A percentile compares a stretch with the other conserved stretches of the same genome.
These are phyloP conservation scores for Chernovozyma sophiae-reginae DNA, from an alignment of 1,139 yeast genomes.

Conservation along the genomic window DNA sequence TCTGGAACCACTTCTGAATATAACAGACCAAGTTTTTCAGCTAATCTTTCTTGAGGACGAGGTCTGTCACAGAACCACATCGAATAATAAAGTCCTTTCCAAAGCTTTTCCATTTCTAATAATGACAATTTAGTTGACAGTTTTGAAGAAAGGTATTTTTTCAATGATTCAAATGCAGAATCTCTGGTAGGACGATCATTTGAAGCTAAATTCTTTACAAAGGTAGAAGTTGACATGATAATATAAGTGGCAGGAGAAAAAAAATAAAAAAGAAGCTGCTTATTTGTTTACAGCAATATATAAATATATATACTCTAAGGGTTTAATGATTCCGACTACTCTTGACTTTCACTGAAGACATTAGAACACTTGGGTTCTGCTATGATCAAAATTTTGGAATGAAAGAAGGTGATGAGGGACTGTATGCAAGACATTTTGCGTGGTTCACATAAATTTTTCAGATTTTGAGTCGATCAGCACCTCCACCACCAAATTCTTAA, in stretches of 20 bases:
- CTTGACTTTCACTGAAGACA: too few relatives aligned
- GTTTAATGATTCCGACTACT: too few relatives aligned
- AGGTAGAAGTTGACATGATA: conserved; percentile 33
- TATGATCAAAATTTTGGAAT: not conserved
- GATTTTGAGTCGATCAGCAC: too few relatives aligned
- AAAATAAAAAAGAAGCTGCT: not conserved
- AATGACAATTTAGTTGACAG: conserved; percentile 22
- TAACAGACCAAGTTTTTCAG: conserved; percentile 66
- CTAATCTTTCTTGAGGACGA: conserved; percentile 81
- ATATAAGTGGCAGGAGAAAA: not conserved
- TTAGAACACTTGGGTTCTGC: too few relatives aligned
- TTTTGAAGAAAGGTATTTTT: conserved; percentile 49
- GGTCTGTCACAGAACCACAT: conserved; percentile 98
- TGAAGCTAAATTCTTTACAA: conserved; percentile 81
- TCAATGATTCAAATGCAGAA: conserved; percentile 66
- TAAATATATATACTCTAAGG: too few relatives aligned
- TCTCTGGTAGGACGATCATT: conserved; percentile 74
- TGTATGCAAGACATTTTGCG: too few relatives aligned
- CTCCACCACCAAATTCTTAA: too few relatives aligned
- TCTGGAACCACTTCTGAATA: conserved; percentile 44
- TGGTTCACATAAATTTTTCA: too few relatives aligned
- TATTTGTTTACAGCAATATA: too few relatives aligned
- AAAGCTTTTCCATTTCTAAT: conserved; percentile 71
- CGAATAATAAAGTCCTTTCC: conserved; percentile 89
- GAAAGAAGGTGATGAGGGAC: conserved; percentile 1